These are phyloP conservation scores for Phialophora macrospora DNA, from an alignment of 2,329 filamentous ascomycete species.

Conservation along the genomic window DNA sequence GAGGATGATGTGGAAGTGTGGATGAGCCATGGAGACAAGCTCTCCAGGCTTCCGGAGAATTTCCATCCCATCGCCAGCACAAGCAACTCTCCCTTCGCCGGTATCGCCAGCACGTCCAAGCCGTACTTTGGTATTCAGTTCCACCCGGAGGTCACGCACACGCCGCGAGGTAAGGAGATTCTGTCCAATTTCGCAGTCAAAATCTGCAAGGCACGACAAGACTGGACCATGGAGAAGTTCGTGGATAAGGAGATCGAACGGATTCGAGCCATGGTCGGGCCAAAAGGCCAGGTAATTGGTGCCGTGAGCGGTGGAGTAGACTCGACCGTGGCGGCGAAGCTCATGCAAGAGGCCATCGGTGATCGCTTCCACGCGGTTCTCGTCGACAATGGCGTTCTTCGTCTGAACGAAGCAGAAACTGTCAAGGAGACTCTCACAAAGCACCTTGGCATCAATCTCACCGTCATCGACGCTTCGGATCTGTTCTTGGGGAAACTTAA, in stretches of 20 bases:
- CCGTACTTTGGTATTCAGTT: conserved; percentile 85
- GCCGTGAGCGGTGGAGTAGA: conserved; percentile 86
- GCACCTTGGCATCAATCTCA: conserved; percentile 87
- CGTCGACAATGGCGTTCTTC: conserved; percentile 84
- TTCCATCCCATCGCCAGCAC: conserved; percentile 78
- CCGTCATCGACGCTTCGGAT: conserved; percentile 78
- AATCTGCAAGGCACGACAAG: conserved; percentile 75
- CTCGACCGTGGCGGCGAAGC: conserved; percentile 80
- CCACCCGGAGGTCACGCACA: conserved; percentile 83
- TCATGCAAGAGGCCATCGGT: conserved; percentile 86
- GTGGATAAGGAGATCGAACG: conserved; percentile 77
- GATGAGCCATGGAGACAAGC: conserved; percentile 92
- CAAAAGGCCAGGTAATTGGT: conserved; percentile 79
- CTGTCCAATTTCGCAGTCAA: conserved; percentile 81
- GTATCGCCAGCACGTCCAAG: conserved; percentile 62
- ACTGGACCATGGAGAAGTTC: conserved; percentile 89
- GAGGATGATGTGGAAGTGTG: conserved; percentile 73
- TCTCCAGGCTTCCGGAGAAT: conserved; percentile 71
- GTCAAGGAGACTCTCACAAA: conserved; percentile 79
- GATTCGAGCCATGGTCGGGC: conserved; percentile 81
- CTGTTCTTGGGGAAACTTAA: conserved; percentile 76
- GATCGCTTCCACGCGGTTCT: conserved; percentile 84
- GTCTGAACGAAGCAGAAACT: conserved; percentile 79
- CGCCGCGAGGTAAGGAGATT: conserved; percentile 69
- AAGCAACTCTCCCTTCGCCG: conserved; percentile 76